A percentile compares a stretch with the other conserved stretches of the same genome.
These are phyloP conservation scores for Hymenoscyphus repandus DNA, from an alignment of 2,329 filamentous ascomycete species.

Conservation along the genomic window DNA sequence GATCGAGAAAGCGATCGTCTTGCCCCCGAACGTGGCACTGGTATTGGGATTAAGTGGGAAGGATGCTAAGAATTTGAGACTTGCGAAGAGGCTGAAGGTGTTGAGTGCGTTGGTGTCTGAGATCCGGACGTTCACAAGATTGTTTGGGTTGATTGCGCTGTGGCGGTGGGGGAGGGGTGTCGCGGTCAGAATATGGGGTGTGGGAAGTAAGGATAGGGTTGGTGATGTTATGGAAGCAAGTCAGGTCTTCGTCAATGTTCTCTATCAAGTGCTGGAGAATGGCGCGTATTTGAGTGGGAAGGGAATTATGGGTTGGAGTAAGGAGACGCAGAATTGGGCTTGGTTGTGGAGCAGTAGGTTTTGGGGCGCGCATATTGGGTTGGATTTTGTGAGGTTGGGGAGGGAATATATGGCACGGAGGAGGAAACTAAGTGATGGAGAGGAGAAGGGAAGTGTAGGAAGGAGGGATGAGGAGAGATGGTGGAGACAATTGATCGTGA, in stretches of 20 bases:
- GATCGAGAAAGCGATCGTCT: slow-evolving; percentile 39
- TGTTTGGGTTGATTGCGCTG: slow-evolving; percentile 74
- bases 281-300: slow-evolving; percentile 70
- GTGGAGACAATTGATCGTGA: slow-evolving; percentile 63
- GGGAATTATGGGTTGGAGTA: slow-evolving; percentile 57
- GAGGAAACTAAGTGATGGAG: slow-evolving; percentile 29
- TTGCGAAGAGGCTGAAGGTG: slow-evolving; percentile 47
- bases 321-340: slow-evolving; percentile 53
- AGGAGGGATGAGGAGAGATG: slow-evolving; percentile 49
- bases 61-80: slow-evolving; percentile 31
- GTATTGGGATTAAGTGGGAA: slow-evolving; percentile 17
- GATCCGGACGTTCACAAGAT: slow-evolving; percentile 64
- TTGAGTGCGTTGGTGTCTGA: slow-evolving; percentile 65
- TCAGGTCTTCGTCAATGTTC: slow-evolving; percentile 62
- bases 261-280: slow-evolving; percentile 81
- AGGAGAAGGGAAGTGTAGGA: slow-evolving; percentile 48
- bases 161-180: slow-evolving; percentile 60
- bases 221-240: slow-evolving; percentile 54
- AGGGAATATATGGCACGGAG: slow-evolving; percentile 30
- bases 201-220: slow-evolving; percentile 36
- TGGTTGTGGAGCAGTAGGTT: slow-evolving; percentile 71
- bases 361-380: slow-evolving; percentile 72
- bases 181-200: slow-evolving; percentile 8
- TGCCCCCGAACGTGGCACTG: slow-evolving; percentile 1
- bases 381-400: slow-evolving; percentile 65